Evolutionary conservation across 352 stramenopile species (phyloP).

Genomic region (Saprolegnia parasitica): DNA sequence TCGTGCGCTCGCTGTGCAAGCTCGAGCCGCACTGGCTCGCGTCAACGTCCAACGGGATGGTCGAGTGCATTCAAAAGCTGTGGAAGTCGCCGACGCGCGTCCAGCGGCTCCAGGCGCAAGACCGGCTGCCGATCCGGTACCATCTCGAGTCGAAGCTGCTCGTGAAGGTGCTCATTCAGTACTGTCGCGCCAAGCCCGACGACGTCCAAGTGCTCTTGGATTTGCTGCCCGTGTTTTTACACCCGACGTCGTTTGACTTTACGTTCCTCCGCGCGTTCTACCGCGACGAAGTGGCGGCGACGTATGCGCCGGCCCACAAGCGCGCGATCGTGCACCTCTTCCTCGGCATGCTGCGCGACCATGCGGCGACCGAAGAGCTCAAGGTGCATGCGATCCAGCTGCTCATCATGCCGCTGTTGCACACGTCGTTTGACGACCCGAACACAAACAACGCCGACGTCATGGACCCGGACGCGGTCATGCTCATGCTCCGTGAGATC

Average conservation of each 20-base stretch:
- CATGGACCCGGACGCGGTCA: constrained; percentile 81
- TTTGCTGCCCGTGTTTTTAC: constrained; percentile 91
- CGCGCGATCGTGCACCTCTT: constrained; percentile 87
- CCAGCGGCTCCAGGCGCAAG: constrained; percentile 61
- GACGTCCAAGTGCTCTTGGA: constrained; percentile 96
- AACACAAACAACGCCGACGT: constrained; percentile 71
- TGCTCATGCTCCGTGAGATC: constrained; percentile 87
- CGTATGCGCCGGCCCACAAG: constrained; percentile 65
- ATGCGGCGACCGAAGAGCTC: constrained; percentile 67
- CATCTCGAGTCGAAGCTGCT: constrained; percentile 94
- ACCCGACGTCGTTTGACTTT: constrained; percentile 92
- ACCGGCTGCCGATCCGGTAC: constrained; percentile 85
- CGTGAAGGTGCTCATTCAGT: constrained; percentile 93
- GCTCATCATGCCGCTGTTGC: constrained; percentile 92
- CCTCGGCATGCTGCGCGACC: constrained; percentile 76
- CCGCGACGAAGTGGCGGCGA: constrained; percentile 69
- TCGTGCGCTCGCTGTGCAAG: constrained; percentile 89
- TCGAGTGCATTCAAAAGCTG: constrained; percentile 92
- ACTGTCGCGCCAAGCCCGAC: constrained; percentile 87
- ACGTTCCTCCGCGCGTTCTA: constrained; percentile 91
- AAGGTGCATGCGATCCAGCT: constrained; percentile 93
- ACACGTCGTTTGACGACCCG: constrained; percentile 78
- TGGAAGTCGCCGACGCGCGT: constrained; percentile 87
- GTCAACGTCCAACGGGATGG: constrained; percentile 76
- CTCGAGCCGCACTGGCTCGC: constrained; percentile 87